These are phyloP conservation scores for Sclerospora graminicola DNA, from an alignment of 352 stramenopile genomes.

Conservation along the genomic window DNA sequence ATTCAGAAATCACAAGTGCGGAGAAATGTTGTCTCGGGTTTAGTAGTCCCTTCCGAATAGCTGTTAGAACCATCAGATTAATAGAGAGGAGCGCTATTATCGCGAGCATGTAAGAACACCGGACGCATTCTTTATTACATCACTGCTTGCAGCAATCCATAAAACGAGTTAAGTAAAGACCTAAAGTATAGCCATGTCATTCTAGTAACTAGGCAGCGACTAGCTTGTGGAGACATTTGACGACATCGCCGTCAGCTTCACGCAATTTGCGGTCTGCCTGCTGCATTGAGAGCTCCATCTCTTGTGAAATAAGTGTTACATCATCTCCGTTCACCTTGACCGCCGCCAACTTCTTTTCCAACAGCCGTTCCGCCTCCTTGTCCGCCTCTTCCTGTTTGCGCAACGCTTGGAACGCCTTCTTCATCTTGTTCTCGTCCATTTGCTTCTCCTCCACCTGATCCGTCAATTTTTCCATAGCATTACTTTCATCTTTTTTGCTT, in stretches of 20 bases:
- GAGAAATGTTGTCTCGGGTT: too few species aligned
- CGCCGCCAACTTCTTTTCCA: constrained; percentile 69
- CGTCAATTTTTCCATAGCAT: constrained; percentile 75
- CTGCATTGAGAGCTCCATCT: constrained; percentile 70
- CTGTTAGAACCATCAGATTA: too few species aligned
- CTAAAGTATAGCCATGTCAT: not conserved
- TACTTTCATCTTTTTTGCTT: constrained; percentile 77
- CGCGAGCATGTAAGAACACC: too few species aligned
- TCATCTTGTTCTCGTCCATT: constrained; percentile 87
- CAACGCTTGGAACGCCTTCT: constrained; percentile 62
- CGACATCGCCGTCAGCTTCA: constrained; percentile 61
- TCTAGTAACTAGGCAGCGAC: constrained; percentile 20
- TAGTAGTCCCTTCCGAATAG: too few species aligned
- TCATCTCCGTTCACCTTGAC: constrained; percentile 81
- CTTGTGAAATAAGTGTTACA: constrained; percentile 57
- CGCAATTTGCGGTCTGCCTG: constrained; percentile 77
- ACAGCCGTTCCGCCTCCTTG: constrained; percentile 65
- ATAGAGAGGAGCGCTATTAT: too few species aligned
- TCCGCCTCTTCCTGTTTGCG: constrained; percentile 76
- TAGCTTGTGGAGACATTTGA: constrained; percentile 56
- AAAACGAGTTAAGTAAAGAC: not conserved
- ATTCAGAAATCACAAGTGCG: constrained; percentile 49
- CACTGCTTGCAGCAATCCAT: not conserved
- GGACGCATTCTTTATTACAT: too few species aligned
- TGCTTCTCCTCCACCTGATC: constrained; percentile 81